phyloP scores from a whole-genome alignment of 73 alveolate species.

The Paramecium biaurelia region DNA sequence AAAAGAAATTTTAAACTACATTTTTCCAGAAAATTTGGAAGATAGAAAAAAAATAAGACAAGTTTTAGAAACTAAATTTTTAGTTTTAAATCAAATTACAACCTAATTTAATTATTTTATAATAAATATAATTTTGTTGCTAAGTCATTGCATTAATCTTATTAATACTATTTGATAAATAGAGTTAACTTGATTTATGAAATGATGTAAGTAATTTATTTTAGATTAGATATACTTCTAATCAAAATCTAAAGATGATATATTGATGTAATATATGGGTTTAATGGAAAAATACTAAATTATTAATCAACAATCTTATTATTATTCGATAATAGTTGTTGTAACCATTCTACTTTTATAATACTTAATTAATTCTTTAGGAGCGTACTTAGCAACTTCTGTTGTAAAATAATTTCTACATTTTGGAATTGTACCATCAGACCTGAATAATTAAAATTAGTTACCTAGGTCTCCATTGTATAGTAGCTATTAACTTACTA shows the following conservation, averaged over 20 bases:
- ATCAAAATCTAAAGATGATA: too few species aligned
- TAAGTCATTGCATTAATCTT: too few species aligned
- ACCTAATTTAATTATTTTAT: background rate
- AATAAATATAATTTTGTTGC: too few species aligned
- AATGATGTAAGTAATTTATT: too few species aligned
- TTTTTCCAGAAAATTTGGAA: too few species aligned
- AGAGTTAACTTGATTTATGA: background rate
- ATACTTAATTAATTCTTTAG: background rate
- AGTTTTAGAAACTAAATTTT: background rate
- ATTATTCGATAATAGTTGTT: background rate
- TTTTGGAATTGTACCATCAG: conserved; percentile 3
- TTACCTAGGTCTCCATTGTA: background rate
- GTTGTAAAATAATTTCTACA: background rate
- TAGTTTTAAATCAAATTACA: background rate
- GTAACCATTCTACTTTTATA: conserved; percentile 12
- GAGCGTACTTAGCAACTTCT: background rate
- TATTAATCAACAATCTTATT: background rate
- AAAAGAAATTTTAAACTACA: too few species aligned
- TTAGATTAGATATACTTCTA: background rate
- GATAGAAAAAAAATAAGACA: background rate
- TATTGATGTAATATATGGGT: background rate
- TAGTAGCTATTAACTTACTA: background rate
- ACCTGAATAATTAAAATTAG: background rate
- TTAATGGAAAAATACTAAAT: background rate
- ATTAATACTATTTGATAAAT: background rate